Percentiles rank a stretch among this genome's conserved stretches.
phyloP scores from a whole-genome alignment of 306 rosid genomes.

The Alnus glutinosa region DNA sequence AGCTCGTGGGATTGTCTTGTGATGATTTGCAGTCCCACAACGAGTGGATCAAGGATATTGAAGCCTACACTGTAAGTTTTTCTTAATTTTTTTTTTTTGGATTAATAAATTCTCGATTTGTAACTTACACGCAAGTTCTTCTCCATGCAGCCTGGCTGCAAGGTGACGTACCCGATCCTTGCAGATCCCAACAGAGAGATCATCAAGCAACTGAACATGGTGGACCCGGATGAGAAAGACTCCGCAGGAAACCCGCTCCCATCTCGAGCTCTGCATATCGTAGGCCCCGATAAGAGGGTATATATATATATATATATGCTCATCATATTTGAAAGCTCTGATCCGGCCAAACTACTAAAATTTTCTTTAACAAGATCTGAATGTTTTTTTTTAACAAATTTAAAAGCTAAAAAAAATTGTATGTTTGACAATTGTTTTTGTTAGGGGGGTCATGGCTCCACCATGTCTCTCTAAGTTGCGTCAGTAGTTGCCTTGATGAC shows the following conservation, averaged over 20 bases:
- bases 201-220: slow-evolving; percentile 82
- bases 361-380: too few relatives aligned
- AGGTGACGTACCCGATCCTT: slow-evolving; percentile 70
- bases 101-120: neutral
- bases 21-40: slow-evolving; percentile 58
- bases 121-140: too few relatives aligned
- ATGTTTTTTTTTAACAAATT: too few relatives aligned
- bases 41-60: slow-evolving; percentile 81
- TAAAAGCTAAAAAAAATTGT: too few relatives aligned
- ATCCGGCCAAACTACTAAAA: too few relatives aligned
- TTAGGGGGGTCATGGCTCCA: too few relatives aligned
- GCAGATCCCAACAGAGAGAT: slow-evolving; percentile 62
- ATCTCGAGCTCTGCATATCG: slow-evolving; percentile 79
- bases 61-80: slow-evolving; percentile 60
- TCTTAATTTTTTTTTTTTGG: neutral
- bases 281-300: slow-evolving; percentile 74
- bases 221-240: slow-evolving; percentile 76
- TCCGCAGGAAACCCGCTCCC: slow-evolving; percentile 48
- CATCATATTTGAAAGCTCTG: too few relatives aligned
- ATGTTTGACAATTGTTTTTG: too few relatives aligned
- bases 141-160: slow-evolving; percentile 56
- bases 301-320: too few relatives aligned
- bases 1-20: slow-evolving; percentile 74
- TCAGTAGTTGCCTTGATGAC: too few relatives aligned
- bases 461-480: too few relatives aligned